Evolutionary conservation across 148 eudicot genomes (phyloP).

Genomic region (Spergularia marina): DNA sequence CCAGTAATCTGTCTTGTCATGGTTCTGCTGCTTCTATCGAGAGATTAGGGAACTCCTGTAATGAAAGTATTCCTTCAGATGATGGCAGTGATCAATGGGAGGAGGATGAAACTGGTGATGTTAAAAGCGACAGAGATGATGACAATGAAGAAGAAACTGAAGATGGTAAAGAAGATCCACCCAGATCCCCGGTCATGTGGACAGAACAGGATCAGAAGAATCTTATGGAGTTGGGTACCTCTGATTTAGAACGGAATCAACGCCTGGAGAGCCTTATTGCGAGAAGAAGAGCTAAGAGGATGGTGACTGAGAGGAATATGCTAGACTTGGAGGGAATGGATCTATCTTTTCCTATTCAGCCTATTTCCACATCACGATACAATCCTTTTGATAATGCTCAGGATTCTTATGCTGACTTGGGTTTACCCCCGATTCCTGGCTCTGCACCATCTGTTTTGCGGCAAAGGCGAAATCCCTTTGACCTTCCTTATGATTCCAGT

Average conservation of each 20-base stretch:
- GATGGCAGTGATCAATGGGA: conserved; percentile 49
- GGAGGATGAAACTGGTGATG: conserved; percentile 40
- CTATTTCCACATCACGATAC: conserved; percentile 54
- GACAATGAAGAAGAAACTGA: conserved; percentile 46
- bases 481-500: conserved; percentile 76
- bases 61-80: conserved; percentile 40
- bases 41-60: conserved; percentile 26
- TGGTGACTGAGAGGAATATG: conserved; percentile 51
- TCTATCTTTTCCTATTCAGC: conserved; percentile 47
- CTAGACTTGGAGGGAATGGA: conserved; percentile 67
- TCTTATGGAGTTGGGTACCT: conserved; percentile 75
- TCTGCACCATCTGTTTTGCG: conserved; percentile 69
- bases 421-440: conserved; percentile 73
- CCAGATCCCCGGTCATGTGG: conserved; percentile 60
- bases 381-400: conserved; percentile 66
- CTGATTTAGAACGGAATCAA: conserved; percentile 68
- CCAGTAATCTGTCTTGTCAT: conserved; percentile 31
- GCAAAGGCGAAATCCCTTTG: conserved; percentile 64
- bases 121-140: conserved; percentile 39
- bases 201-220: conserved; percentile 80
- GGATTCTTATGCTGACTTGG: conserved; percentile 51
- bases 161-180: conserved; percentile 37
- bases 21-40: conserved; percentile 34
- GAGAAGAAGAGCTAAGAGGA: conserved; percentile 60
- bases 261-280: conserved; percentile 74